Evolutionary conservation across 2,329 filamentous ascomycete genomes (phyloP), one percentile per base, ranked within the genome.

Genomic region (Claviceps sp.): DNA sequence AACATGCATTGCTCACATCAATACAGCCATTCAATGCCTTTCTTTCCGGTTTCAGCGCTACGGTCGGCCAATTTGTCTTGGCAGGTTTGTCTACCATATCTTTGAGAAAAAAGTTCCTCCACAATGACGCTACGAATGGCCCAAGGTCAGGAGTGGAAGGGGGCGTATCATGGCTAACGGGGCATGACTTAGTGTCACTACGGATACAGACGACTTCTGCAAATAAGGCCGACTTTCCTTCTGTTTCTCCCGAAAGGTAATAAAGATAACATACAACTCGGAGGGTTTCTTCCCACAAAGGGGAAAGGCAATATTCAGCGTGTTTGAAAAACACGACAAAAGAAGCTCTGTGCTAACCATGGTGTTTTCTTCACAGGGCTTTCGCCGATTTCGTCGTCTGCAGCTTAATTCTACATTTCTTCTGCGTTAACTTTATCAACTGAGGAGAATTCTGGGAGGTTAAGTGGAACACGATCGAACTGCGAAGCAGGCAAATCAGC

Each of bases 351-450:
- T 11, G 23, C 40, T 52, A 20, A 29, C n/a, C 2, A 16, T 16
- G 17, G 13, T 26, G 47, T 48, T 7, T 23, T 51, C 3, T 11
- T 5, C 8, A 52, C 59, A 94, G 89, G 67, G 91, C 93, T 40
- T 98, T 98, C 68, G 90, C 93, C 64, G 93, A 98, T 72, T 98
- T 86, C 66, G 78, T 98, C 54, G 88, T 96, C 61, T 93, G 91
- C 66, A 96, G 90, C 68, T 68, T 98, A 67, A 88, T 97, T 66
- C 73, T 97, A 68, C 93, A 98, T 74, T 95, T 97, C 74, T 98
- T 98, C 77, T 96, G 90, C 71, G 83, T 97, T 67, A 98, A 98
- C 78, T 98, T 98, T 70, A 97, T 98, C 75, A 98, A 98, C 78
- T 98, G 77, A 51, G 29, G 43, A 22, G 22, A 23, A 5, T 20